Percentiles rank a stretch among this genome's conserved stretches.
Evolutionary conservation across 441 rosid genomes (phyloP).

Genomic region (Erodium moschatum): DNA sequence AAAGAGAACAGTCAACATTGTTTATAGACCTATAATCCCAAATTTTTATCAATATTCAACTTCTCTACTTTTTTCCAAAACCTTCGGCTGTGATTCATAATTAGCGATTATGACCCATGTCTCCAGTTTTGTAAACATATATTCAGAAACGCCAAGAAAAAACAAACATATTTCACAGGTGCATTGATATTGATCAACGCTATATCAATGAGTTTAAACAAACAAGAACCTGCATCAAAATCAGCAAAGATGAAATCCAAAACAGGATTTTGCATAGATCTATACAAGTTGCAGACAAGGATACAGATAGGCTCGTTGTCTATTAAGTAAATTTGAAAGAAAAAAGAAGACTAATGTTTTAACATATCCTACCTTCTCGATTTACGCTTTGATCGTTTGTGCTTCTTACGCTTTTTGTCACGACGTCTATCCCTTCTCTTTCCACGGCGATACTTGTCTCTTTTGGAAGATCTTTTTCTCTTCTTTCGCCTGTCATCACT

Average conservation of each 20-base stretch:
- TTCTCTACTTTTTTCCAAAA: not conserved
- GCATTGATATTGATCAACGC: not conserved
- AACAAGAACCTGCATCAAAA: not conserved
- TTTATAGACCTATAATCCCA: not conserved
- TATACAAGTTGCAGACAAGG: not conserved
- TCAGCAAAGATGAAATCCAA: not conserved
- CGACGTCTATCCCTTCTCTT: slow-evolving; percentile 65
- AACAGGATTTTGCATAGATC: not conserved
- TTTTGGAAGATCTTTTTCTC: slow-evolving; percentile 58
- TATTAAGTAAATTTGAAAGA: not conserved
- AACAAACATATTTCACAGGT: not conserved
- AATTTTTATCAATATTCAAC: not conserved
- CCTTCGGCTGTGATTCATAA: not conserved
- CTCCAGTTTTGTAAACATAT: not conserved
- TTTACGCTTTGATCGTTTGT: slow-evolving; percentile 60
- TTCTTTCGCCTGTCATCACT: slow-evolving; percentile 72
- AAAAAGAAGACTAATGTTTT: not conserved
- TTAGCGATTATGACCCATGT: not conserved
- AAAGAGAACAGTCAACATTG: slow-evolving; percentile 11
- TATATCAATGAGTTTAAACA: not conserved
- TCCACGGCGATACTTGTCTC: slow-evolving; percentile 58
- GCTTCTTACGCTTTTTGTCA: slow-evolving; percentile 59
- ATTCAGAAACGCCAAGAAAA: too few species aligned
- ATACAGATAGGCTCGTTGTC: not conserved
- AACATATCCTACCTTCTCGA: slow-evolving; percentile 49